Evolutionary conservation across 2,329 filamentous ascomycete species (phyloP), one percentile per base, ranked within the genome.

Genomic region (Phoma herbarum): DNA sequence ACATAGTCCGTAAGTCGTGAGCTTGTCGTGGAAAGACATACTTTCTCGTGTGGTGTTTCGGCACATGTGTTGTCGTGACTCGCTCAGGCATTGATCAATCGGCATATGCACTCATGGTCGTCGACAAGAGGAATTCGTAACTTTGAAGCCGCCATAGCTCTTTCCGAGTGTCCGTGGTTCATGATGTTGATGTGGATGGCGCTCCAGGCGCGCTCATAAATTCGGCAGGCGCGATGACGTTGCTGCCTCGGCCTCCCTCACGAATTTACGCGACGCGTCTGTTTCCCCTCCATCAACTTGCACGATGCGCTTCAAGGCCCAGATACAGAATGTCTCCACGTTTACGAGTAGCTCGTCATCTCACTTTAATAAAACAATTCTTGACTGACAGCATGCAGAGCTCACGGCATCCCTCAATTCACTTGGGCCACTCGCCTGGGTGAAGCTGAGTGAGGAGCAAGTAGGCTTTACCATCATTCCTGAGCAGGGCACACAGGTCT

Each of bases 391-490:
- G 20, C 3, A 11, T 31, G 4, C 69, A 88, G 86, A 88, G 70
- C 81, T 89, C 62, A 86, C 84, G 12, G 85, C 85, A 14, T 88
- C 87, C 5, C 81, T 89, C 51, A 82, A 85, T 26, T 87, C 86
- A 14, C 79, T 89, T 18, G 92, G 93, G 66, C 93, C 94, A 77
- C 89, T 96, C 62, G 92, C 91, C 44, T 97, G 93, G 93, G 84
- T 97, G 63, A 90, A 93, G 65, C 86, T 99, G 31, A 92, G 94
- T 79, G 87, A 96, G 79, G 89, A 93, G 59, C 89, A 89, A 54
- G 89, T 94, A 56, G 93, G 93, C 68, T 97, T 99, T 80, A 98
- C 95, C 60, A 91, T 98, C 71, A 94, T 98, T 62, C 93, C 95
- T 0, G 93, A 97, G 75, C 90, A 91, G 71, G 94, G 95, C 60